A percentile compares a stretch with the other conserved stretches of the same genome.
These are phyloP conservation scores for Brettanomyces nanus DNA, from an alignment of 805 yeast genomes.

Conservation along the genomic window DNA sequence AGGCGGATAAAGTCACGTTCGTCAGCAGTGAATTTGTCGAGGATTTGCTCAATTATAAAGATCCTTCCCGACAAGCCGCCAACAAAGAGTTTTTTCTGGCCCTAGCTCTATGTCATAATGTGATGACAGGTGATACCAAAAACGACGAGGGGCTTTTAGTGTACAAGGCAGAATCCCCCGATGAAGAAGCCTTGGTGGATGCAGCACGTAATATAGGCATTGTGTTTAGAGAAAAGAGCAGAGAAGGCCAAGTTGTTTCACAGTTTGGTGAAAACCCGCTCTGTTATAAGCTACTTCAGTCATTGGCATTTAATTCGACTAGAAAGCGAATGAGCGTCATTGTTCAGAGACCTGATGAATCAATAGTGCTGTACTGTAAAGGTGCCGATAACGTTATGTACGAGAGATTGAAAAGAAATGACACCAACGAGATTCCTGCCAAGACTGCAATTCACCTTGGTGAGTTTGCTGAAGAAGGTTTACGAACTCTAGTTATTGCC, in stretches of 20 bases:
- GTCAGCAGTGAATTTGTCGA: constrained; percentile 48
- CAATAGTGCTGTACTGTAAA: constrained; percentile 44
- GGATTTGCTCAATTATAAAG: constrained; percentile 34
- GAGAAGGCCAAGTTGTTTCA: constrained; percentile 37
- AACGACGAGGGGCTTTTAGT: constrained; percentile 34
- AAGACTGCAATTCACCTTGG: constrained; percentile 59
- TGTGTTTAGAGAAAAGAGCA: constrained; percentile 45
- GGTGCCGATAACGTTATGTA: constrained; percentile 75
- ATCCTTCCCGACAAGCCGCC: constrained; percentile 34
- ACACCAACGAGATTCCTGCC: constrained; percentile 33
- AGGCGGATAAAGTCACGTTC: constrained; percentile 48
- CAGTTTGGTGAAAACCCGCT: constrained; percentile 34
- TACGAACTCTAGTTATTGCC: constrained; percentile 69
- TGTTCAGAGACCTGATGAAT: constrained; percentile 34
- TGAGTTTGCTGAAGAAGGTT: constrained; percentile 67
- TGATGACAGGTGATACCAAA: constrained; percentile 57
- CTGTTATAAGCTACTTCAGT: constrained; percentile 43
- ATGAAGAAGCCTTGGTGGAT: constrained; percentile 73
- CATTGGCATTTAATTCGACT: constrained; percentile 59
- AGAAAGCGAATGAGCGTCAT: constrained; percentile 77
- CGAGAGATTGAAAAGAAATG: constrained; percentile 27
- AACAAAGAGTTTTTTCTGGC: constrained; percentile 56
- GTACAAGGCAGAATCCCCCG: constrained; percentile 77
- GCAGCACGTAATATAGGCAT: constrained; percentile 70
- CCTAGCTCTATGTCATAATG: constrained; percentile 69